phyloP scores from a whole-genome alignment of 1,284 basidiomycete species.

The Naganishia liquefaciens region DNA sequence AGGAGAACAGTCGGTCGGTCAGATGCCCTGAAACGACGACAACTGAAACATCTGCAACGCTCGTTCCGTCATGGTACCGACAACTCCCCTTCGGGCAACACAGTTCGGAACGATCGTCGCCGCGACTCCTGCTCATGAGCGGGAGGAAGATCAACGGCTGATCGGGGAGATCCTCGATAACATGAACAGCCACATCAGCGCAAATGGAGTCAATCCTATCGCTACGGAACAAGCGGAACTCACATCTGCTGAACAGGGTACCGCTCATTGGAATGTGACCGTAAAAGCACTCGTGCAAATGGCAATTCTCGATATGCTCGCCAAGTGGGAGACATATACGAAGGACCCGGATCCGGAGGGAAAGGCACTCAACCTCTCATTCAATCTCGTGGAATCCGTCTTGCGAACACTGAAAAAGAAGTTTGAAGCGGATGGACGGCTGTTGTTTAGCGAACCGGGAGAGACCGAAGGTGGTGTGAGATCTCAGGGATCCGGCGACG shows the following conservation, averaged over 20 bases:
- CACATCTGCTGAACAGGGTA: conserved; percentile 2
- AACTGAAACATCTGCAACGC: neutral
- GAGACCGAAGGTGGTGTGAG: conserved; percentile 11
- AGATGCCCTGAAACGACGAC: no score
- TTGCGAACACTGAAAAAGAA: conserved; percentile 19
- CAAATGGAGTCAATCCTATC: conserved; percentile 2
- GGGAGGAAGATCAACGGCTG: conserved; percentile 27
- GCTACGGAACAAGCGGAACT: conserved; percentile 1
- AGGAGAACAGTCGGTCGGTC: no score
- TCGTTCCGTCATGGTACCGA: conserved; percentile 21
- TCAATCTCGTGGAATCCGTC: conserved; percentile 22
- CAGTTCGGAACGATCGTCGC: conserved; percentile 28
- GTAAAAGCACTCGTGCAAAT: conserved; percentile 27
- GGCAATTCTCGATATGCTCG: conserved; percentile 27
- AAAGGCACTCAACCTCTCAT: conserved; percentile 10
- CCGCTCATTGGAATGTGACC: conserved; percentile 21
- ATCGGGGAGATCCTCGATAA: conserved; percentile 27
- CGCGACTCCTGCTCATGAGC: conserved; percentile 25
- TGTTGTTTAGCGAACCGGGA: conserved; percentile 6
- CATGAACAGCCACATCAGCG: conserved; percentile 18
- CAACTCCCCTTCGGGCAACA: conserved; percentile 24
- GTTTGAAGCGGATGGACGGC: conserved; percentile 6
- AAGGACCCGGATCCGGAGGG: conserved; percentile 15
- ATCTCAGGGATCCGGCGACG: conserved; percentile 12
- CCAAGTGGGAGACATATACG: conserved; percentile 2